These are phyloP conservation scores for Colletotrichum spinosum DNA, from an alignment of 2,329 filamentous ascomycete genomes.

Conservation along the genomic window DNA sequence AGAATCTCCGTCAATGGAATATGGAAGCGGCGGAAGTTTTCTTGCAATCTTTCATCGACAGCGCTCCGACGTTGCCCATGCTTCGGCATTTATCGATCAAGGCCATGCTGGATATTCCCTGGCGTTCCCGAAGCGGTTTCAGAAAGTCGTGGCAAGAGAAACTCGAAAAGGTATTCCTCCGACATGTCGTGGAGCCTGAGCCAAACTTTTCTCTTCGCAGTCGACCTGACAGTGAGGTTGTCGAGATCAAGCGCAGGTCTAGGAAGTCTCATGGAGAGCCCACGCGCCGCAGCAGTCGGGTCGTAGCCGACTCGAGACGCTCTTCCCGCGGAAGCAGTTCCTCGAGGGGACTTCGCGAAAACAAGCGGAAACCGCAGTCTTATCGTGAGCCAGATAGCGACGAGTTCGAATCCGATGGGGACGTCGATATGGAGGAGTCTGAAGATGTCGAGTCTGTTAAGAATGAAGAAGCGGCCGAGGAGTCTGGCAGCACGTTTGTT, in stretches of 20 bases:
- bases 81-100: conserved; percentile 80
- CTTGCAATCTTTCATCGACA: conserved; percentile 81
- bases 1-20: conserved; percentile 81
- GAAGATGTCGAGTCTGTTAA: conserved; percentile 28
- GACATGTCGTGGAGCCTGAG: conserved; percentile 56
- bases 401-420: conserved; percentile 48
- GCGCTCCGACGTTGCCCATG: conserved; percentile 72
- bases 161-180: conserved; percentile 75
- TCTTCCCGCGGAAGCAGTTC: conserved; percentile 46
- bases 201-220: conserved; percentile 41
- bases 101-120: conserved; percentile 82
- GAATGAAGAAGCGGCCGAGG: conserved; percentile 9
- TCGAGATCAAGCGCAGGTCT: conserved; percentile 18
- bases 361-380: conserved; percentile 39
- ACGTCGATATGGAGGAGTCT: conserved; percentile 25
- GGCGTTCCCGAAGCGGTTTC: conserved; percentile 85
- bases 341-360: conserved; percentile 40
- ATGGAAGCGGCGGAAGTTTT: conserved; percentile 78
- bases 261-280: conserved; percentile 33
- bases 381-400: conserved; percentile 62
- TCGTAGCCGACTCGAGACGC: conserved; percentile 43
- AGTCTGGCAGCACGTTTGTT: conserved; percentile 50
- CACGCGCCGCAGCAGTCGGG: conserved; percentile 52
- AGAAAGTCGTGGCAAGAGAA: conserved; percentile 81
- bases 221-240: neutral